Base-by-base conservation (phyloP, 2,329 filamentous ascomycete genomes). In the Paracamarosporium sp. region DNA sequence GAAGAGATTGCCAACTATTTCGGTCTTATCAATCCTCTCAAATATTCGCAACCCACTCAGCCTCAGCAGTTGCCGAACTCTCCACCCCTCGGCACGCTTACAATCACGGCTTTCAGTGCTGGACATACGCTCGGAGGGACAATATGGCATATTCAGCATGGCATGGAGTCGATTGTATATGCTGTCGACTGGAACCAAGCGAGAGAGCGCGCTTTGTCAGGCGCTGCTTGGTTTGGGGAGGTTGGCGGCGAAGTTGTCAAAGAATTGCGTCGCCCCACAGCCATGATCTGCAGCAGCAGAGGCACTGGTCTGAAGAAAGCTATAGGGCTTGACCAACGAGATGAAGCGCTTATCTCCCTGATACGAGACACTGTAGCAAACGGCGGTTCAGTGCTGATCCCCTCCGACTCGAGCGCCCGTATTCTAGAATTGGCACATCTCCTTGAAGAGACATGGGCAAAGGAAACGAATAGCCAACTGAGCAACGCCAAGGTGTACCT, bases 121-220 rank as follows among this genome's bases (percentile, higher is more conserved):
- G 95, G 95, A 62, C 94, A 97, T 74, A 97, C 94, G 0, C 85
- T 98, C 0, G 95, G 95, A 75, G 95, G 95, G 55, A 98, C 95
- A 24, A 97, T 99, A 81, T 99, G 95, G 95, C 94, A 98, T 71
- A 93, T 99, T 63, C 94, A 98, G 70, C 93, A 98, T 80, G 93
- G 93, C 0, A 85, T 97, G 72, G 95, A 99, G 76, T 97, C 93
- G 0, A 94, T 99, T 40, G 93, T 99, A 1, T 98, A 99, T 70
- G 94, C 95, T 0, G 92, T 97, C 17, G 94, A 98, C 72, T 99
- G 95, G 95, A 97, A 97, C 68, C 93, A 97, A 78, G 92, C 91
- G n/a, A 88, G 92, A 66, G 95, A 99, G 75, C 96, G 97, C 78
- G 93, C 98, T 15, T 88, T 97, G 58, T 89, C 94, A 0, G 94